Evolutionary conservation across 2,329 filamentous ascomycete species (phyloP).

Genomic region (Clarireedia paspali): DNA sequence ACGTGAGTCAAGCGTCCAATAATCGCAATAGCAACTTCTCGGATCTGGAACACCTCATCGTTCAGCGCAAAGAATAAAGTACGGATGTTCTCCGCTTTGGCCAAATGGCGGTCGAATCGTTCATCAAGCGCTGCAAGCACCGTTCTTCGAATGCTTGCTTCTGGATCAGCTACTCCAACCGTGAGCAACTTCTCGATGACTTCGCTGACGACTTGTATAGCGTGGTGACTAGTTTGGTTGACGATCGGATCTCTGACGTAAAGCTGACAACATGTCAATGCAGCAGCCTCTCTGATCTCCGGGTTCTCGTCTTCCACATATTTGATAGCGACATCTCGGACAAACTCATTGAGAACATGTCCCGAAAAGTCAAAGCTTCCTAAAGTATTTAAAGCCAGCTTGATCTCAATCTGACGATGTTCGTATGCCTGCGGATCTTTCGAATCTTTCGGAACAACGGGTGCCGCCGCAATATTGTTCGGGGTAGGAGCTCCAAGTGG

Average conservation of each 20-base stretch:
- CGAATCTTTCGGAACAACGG: slow-evolving; percentile 78
- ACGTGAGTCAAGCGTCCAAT: slow-evolving; percentile 86
- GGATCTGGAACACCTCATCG: slow-evolving; percentile 85
- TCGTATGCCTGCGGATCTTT: slow-evolving; percentile 79
- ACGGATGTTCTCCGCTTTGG: slow-evolving; percentile 93
- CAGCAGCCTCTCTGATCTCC: slow-evolving; percentile 87
- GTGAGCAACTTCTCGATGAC: slow-evolving; percentile 96
- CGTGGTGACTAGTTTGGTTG: slow-evolving; percentile 94
- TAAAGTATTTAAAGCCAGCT: slow-evolving; percentile 84
- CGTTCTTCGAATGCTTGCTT: slow-evolving; percentile 79
- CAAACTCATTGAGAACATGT: slow-evolving; percentile 95
- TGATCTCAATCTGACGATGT: slow-evolving; percentile 76
- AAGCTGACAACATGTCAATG: slow-evolving; percentile 93
- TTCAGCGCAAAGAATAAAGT: slow-evolving; percentile 93
- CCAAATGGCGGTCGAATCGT: slow-evolving; percentile 93
- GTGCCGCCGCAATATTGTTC: slow-evolving; percentile 72
- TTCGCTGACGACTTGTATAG: slow-evolving; percentile 93
- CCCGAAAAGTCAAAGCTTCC: slow-evolving; percentile 96
- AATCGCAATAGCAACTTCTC: slow-evolving; percentile 92
- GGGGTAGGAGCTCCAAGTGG: slow-evolving; percentile 81
- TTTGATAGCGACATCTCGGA: slow-evolving; percentile 94
- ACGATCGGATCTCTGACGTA: slow-evolving; percentile 97
- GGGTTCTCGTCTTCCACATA: slow-evolving; percentile 96
- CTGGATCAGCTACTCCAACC: slow-evolving; percentile 86
- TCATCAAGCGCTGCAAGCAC: slow-evolving; percentile 85